A percentile compares a stretch with the other conserved stretches of the same genome.
Evolutionary conservation across 352 stramenopile genomes (phyloP).

Genomic region (Phytophthora pinifolia): DNA sequence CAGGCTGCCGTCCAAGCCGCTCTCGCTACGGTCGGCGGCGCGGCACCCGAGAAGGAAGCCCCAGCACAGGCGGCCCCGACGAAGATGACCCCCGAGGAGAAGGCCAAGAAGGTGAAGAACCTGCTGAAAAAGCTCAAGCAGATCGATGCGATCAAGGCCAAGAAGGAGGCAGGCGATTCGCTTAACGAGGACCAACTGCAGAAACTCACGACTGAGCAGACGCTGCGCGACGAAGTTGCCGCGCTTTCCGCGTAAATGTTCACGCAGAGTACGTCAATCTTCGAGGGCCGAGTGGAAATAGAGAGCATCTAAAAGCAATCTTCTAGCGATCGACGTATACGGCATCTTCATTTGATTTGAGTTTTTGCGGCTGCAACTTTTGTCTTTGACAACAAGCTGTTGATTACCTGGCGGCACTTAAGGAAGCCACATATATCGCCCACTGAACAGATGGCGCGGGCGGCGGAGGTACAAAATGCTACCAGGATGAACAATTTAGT

Average conservation of each 20-base stretch:
- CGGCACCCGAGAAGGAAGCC: slow-evolving; percentile 22
- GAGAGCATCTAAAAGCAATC: slow-evolving; percentile 9
- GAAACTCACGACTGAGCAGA: slow-evolving; percentile 70
- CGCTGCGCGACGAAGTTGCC: slow-evolving; percentile 66
- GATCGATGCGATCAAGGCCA: slow-evolving; percentile 83
- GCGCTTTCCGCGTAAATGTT: slow-evolving; percentile 46
- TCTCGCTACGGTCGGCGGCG: slow-evolving; percentile 42
- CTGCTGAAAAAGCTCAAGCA: slow-evolving; percentile 89
- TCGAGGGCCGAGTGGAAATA: slow-evolving; percentile 14
- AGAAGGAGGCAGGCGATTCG: slow-evolving; percentile 63
- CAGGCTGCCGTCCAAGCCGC: slow-evolving; percentile 64
- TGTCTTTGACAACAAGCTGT: neutral
- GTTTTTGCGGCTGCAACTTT: slow-evolving; percentile 8
- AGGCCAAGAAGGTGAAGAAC: slow-evolving; percentile 84
- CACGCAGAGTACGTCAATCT: slow-evolving; percentile 1
- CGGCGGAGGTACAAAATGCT: slow-evolving; percentile 51
- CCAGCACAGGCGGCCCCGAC: slow-evolving; percentile 18
- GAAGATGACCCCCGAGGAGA: slow-evolving; percentile 70
- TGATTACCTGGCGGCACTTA: neutral
- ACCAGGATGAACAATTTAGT: no score
- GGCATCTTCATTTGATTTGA: slow-evolving; percentile 6
- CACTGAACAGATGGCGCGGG: slow-evolving; percentile 28
- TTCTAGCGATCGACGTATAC: slow-evolving; percentile 4
- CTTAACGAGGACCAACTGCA: slow-evolving; percentile 83
- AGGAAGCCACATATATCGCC: slow-evolving; percentile 14